Evolutionary conservation across 192 early-diverging fungal genomes (phyloP).

Genomic region (Diversispora eburnea): DNA sequence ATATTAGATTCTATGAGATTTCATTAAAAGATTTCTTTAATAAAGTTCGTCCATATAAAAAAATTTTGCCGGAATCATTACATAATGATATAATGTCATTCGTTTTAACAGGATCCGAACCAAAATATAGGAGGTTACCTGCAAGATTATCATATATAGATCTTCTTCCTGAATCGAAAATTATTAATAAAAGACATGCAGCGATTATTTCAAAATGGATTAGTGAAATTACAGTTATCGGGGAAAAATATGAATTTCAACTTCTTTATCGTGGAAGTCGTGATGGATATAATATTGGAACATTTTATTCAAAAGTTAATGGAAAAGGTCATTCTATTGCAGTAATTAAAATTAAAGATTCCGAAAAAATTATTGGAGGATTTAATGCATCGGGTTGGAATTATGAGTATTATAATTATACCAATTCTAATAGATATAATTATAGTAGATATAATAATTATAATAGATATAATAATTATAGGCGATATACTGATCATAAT

Average conservation of each 20-base stretch:
- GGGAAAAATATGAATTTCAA: not conserved
- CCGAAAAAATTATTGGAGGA: slow-evolving; percentile 12
- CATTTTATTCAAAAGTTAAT: slow-evolving; percentile 20
- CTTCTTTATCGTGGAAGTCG: slow-evolving; percentile 3
- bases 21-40: slow-evolving; percentile 2
- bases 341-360: not conserved
- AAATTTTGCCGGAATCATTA: slow-evolving; percentile 7
- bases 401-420: too few species aligned
- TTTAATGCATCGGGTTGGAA: slow-evolving; percentile 23
- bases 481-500: too few species aligned
- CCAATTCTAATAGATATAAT: too few species aligned
- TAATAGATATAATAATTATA: too few species aligned
- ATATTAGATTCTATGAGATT: slow-evolving; percentile 16
- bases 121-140: not conserved
- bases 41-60: slow-evolving; percentile 10
- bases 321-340: slow-evolving; percentile 15
- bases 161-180: not conserved
- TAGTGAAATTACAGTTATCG: not conserved
- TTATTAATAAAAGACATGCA: not conserved
- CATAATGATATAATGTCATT: slow-evolving; percentile 5
- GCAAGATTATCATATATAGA: too few species aligned
- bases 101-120: not conserved
- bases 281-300: slow-evolving; percentile 9
- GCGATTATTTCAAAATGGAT: slow-evolving; percentile 15
- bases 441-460: too few species aligned